Percentiles rank a stretch among this genome's conserved stretches.
These are phyloP conservation scores for Colletotrichum lini DNA, from an alignment of 2,329 filamentous ascomycete species.

Conservation along the genomic window DNA sequence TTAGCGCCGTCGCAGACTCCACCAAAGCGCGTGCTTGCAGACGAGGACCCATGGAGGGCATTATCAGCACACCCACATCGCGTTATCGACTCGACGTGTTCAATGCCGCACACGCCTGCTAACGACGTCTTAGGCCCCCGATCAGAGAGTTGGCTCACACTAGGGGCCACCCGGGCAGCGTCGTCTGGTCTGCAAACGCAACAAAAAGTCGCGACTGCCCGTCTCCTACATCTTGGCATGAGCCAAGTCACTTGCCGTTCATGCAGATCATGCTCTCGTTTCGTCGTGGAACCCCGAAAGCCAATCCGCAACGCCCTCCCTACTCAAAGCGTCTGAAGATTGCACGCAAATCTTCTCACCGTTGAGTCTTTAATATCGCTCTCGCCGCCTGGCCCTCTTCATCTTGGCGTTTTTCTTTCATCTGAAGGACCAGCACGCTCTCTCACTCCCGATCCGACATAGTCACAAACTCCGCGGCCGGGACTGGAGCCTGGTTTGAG, in stretches of 20 bases:
- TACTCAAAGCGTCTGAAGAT: slow-evolving; percentile 43
- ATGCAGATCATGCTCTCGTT: slow-evolving; percentile 41
- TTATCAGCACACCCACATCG: slow-evolving; percentile 10
- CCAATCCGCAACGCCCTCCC: slow-evolving; percentile 29
- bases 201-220: slow-evolving; percentile 37
- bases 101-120: background rate
- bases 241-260: slow-evolving; percentile 35
- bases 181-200: slow-evolving; percentile 1
- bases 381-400: slow-evolving; percentile 11
- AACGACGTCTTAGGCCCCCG: slow-evolving; percentile 17
- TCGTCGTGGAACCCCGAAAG: slow-evolving; percentile 31
- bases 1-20: slow-evolving; percentile 33
- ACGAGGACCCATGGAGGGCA: slow-evolving; percentile 7
- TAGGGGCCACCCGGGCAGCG: slow-evolving; percentile 20
- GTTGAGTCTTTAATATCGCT: slow-evolving; percentile 34
- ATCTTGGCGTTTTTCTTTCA: background rate
- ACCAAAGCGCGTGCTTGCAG: slow-evolving; percentile 25
- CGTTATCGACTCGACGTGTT: slow-evolving; percentile 16
- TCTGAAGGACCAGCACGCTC: slow-evolving; percentile 5
- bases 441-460: slow-evolving; percentile 15
- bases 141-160: background rate
- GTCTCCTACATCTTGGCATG: slow-evolving; percentile 33
- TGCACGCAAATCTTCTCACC: slow-evolving; percentile 43
- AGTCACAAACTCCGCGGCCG: slow-evolving; percentile 5
- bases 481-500: slow-evolving; percentile 41